Evolutionary conservation across 2,329 filamentous ascomycete species (phyloP).

Genomic region (Pseudogymnoascus sp.): DNA sequence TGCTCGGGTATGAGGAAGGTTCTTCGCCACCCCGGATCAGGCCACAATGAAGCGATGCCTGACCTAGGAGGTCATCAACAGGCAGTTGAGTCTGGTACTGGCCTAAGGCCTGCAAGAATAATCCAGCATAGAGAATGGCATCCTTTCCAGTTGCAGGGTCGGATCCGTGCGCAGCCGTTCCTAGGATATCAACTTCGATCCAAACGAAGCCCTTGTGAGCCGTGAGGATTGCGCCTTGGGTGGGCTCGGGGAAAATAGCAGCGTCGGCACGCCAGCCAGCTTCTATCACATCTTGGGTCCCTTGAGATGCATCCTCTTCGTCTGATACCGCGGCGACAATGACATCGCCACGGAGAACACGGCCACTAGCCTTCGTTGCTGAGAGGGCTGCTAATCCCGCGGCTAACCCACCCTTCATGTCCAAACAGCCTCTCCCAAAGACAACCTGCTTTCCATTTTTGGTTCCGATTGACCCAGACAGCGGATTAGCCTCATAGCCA

Average conservation of each 20-base stretch:
- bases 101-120: conserved; percentile 38
- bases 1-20: conserved; percentile 40
- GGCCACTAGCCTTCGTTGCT: conserved; percentile 29
- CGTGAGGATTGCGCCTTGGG: conserved; percentile 33
- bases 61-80: conserved; percentile 27
- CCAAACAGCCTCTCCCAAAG: conserved; percentile 31
- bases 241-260: conserved; percentile 43
- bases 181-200: conserved; percentile 35
- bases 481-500: conserved; percentile 25
- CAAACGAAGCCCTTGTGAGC: conserved; percentile 44
- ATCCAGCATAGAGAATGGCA: conserved; percentile 39
- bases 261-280: conserved; percentile 46
- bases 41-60: conserved; percentile 37
- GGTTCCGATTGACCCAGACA: conserved; percentile 27
- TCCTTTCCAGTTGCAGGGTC: conserved; percentile 38
- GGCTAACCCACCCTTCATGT: conserved; percentile 35
- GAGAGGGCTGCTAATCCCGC: conserved; percentile 34
- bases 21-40: conserved; percentile 43
- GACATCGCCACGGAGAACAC: conserved; percentile 37
- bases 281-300: conserved; percentile 40
- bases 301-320: conserved; percentile 42
- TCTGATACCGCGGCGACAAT: conserved; percentile 46
- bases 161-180: conserved; percentile 36
- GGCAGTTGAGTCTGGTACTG: conserved; percentile 31
- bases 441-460: conserved; percentile 18